phyloP scores from a whole-genome alignment of 2,329 filamentous ascomycete genomes.

The Stagonosporopsis vannaccii region DNA sequence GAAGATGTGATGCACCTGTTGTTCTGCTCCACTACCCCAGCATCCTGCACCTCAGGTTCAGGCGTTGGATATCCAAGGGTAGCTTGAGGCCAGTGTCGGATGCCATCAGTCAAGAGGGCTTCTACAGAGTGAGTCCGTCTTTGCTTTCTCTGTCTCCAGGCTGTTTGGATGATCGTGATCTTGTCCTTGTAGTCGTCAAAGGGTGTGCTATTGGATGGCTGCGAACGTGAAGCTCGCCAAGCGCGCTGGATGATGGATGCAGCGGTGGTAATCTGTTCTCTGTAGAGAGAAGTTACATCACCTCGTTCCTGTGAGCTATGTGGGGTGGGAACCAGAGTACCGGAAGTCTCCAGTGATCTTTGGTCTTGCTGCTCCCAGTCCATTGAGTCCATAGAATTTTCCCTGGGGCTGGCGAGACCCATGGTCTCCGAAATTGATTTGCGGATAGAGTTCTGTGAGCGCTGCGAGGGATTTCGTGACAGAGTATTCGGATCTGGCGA shows the following conservation, averaged over 20 bases:
- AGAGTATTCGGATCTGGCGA: constrained; percentile 38
- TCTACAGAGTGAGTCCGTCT: constrained; percentile 39
- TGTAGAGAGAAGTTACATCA: constrained; percentile 34
- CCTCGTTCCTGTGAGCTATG: constrained; percentile 38
- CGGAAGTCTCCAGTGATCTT: constrained; percentile 37
- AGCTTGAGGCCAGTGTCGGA: constrained; percentile 46
- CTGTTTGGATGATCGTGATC: constrained; percentile 48
- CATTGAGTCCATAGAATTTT: constrained; percentile 34
- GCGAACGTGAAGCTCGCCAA: constrained; percentile 41
- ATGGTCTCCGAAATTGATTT: constrained; percentile 45
- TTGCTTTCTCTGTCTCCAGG: constrained; percentile 47
- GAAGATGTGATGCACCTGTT: constrained; percentile 38
- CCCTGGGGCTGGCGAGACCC: constrained; percentile 39
- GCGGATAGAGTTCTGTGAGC: constrained; percentile 44
- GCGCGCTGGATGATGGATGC: constrained; percentile 47
- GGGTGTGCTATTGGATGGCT: constrained; percentile 28
- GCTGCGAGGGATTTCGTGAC: constrained; percentile 39
- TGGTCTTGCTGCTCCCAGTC: constrained; percentile 37
- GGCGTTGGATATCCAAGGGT: constrained; percentile 44
- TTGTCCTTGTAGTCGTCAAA: constrained; percentile 50
- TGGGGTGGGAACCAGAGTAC: constrained; percentile 37
- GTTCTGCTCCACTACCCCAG: constrained; percentile 26
- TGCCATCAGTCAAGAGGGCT: constrained; percentile 41
- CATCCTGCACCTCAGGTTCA: constrained; percentile 37
- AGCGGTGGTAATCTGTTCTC: constrained; percentile 38